Evolutionary conservation across 2,329 filamentous ascomycete species (phyloP).

Genomic region (Emmonsia crescens): DNA sequence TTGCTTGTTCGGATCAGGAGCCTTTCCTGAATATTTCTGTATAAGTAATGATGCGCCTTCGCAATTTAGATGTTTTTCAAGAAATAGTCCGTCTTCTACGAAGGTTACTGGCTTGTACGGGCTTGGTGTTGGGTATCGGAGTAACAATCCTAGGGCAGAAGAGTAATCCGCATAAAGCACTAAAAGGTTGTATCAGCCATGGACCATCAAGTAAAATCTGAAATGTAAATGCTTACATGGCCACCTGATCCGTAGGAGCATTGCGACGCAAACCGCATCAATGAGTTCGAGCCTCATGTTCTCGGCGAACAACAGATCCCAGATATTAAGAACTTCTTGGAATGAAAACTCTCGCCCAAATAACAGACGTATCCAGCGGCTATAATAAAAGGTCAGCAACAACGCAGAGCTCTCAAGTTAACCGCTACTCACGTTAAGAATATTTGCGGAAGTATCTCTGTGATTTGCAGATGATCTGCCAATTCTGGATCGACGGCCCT

Average conservation of each 20-base stretch:
- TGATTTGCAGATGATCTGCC: slow-evolving; percentile 63
- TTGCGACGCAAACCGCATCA: slow-evolving; percentile 84
- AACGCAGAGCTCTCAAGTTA: background rate
- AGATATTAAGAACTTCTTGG: slow-evolving; percentile 68
- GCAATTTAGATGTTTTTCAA: slow-evolving; percentile 34
- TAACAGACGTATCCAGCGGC: slow-evolving; percentile 84
- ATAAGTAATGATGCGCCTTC: slow-evolving; percentile 36
- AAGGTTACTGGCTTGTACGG: slow-evolving; percentile 64
- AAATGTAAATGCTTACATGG: slow-evolving; percentile 48
- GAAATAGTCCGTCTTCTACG: slow-evolving; percentile 65
- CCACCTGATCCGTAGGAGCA: slow-evolving; percentile 88
- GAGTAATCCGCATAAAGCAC: slow-evolving; percentile 85
- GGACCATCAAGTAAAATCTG: background rate
- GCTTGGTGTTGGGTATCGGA: slow-evolving; percentile 67
- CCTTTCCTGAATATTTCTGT: slow-evolving; percentile 36
- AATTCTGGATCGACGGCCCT: slow-evolving; percentile 73
- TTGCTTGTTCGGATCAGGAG: slow-evolving; percentile 25
- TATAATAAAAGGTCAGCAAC: slow-evolving; percentile 24
- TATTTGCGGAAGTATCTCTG: slow-evolving; percentile 91
- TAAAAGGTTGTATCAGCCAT: slow-evolving; percentile 26
- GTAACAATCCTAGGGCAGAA: slow-evolving; percentile 64
- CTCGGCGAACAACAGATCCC: slow-evolving; percentile 85
- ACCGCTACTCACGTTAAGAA: slow-evolving; percentile 65
- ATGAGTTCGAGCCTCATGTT: slow-evolving; percentile 70
- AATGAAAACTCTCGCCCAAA: slow-evolving; percentile 93